A percentile compares a stretch with the other conserved stretches of the same genome.
Conservation (phyloP, 441 rosid genomes). For the Gossypium schwendimanii region DNA sequence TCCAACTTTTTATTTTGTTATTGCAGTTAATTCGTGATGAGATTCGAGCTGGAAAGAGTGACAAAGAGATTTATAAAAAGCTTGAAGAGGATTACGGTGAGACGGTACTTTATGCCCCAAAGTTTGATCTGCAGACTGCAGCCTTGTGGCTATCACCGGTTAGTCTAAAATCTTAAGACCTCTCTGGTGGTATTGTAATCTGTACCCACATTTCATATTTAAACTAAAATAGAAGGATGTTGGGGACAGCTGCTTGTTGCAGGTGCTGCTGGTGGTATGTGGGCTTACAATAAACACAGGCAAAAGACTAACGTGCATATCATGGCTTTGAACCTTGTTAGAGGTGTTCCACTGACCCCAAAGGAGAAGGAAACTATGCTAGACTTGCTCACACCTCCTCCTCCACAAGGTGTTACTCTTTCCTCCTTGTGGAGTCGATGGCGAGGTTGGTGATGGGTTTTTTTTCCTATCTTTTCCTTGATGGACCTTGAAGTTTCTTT, state of each 20-base stretch:
- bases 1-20: not conserved
- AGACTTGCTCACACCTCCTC: conserved; percentile 72
- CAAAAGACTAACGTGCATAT: conserved; percentile 71
- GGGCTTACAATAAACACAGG: conserved; percentile 65
- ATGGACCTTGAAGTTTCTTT: not conserved
- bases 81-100: conserved; percentile 89
- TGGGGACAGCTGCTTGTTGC: conserved; percentile 56
- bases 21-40: conserved; percentile 83
- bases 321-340: conserved; percentile 74
- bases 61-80: conserved; percentile 83
- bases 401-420: conserved; percentile 27
- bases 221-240: conserved; percentile 9
- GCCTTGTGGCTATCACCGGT: conserved; percentile 92
- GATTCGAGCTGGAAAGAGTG: conserved; percentile 68
- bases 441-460: conserved; percentile 23
- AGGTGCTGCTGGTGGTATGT: conserved; percentile 59
- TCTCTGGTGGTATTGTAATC: not conserved
- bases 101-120: conserved; percentile 86
- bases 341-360: conserved; percentile 76
- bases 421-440: conserved; percentile 43
- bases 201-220: not conserved
- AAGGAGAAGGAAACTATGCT: conserved; percentile 82
- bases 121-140: conserved; percentile 87
- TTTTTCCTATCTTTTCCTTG: not conserved
- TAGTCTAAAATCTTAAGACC: conserved; percentile 24